Conservation (phyloP, 805 yeast species). For the Wickerhamiella sorbophila region DNA sequence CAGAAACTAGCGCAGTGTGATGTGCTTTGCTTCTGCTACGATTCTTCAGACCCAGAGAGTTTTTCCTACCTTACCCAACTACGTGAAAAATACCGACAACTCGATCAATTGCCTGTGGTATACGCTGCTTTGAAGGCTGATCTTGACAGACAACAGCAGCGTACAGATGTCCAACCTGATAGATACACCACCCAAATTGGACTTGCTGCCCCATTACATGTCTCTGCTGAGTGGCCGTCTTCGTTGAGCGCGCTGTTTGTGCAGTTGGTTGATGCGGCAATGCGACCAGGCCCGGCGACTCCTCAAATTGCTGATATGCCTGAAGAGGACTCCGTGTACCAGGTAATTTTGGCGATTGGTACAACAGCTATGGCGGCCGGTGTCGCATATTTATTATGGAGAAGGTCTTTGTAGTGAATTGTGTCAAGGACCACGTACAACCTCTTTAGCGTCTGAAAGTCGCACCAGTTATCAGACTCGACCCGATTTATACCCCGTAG, state of each 20-base stretch:
- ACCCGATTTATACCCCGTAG: too few species aligned
- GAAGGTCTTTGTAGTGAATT: not conserved
- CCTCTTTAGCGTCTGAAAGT: too few species aligned
- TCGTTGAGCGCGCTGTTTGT: constrained; percentile 74
- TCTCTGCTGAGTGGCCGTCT: constrained; percentile 80
- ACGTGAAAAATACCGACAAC: constrained; percentile 41
- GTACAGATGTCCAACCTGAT: constrained; percentile 78
- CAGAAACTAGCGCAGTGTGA: constrained; percentile 70
- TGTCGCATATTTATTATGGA: constrained; percentile 5
- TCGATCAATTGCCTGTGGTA: constrained; percentile 61
- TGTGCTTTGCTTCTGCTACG: constrained; percentile 78
- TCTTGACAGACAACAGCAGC: constrained; percentile 85
- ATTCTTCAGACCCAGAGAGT: constrained; percentile 91
- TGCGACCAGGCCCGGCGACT: constrained; percentile 61
- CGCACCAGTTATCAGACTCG: too few species aligned
- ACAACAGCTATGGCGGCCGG: constrained; percentile 6
- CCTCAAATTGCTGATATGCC: constrained; percentile 39
- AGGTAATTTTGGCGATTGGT: constrained; percentile 51
- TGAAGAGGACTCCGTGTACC: constrained; percentile 37
- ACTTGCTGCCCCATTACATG: constrained; percentile 75
- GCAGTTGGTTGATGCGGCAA: constrained; percentile 80
- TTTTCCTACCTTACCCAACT: constrained; percentile 68
- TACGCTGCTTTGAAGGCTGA: constrained; percentile 93
- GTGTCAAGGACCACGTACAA: too few species aligned
- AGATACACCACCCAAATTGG: constrained; percentile 52